Percentiles rank a stretch among this genome's conserved stretches.
Evolutionary conservation across 2,329 filamentous ascomycete genomes (phyloP).

Genomic region (Fusarium sp.): DNA sequence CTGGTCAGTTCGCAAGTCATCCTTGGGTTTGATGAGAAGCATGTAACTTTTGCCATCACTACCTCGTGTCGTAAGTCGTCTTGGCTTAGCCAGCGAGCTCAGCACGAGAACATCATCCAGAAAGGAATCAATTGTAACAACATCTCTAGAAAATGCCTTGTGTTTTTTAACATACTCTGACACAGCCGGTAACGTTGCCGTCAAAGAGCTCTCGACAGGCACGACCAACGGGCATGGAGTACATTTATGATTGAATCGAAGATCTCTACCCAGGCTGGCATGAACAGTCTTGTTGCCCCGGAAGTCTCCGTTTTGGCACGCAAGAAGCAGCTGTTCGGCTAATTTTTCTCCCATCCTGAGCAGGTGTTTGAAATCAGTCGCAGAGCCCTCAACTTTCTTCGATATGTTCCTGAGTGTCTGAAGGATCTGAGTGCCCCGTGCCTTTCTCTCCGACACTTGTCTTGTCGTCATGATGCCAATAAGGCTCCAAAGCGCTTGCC

Average conservation of each 20-base stretch:
- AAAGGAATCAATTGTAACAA: conserved; percentile 84
- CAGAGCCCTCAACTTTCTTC: conserved; percentile 64
- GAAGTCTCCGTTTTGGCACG: conserved; percentile 82
- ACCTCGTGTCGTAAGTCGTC: conserved; percentile 87
- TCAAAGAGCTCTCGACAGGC: conserved; percentile 86
- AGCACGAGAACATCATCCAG: conserved; percentile 90
- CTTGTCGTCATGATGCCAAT: conserved; percentile 87
- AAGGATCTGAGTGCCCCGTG: conserved; percentile 65
- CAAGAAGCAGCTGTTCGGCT: conserved; percentile 81
- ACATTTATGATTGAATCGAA: conserved; percentile 86
- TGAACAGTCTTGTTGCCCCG: conserved; percentile 73
- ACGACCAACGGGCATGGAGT: conserved; percentile 89
- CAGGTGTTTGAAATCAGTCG: conserved; percentile 74
- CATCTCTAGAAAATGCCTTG: conserved; percentile 87
- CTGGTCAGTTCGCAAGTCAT: conserved; percentile 96
- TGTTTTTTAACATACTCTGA: conserved; percentile 81
- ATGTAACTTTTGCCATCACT: conserved; percentile 91
- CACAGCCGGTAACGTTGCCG: conserved; percentile 80
- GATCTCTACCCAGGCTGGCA: conserved; percentile 80
- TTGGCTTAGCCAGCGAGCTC: conserved; percentile 90
- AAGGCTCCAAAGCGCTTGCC: conserved; percentile 91
- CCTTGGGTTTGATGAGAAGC: conserved; percentile 96
- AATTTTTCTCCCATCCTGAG: conserved; percentile 85
- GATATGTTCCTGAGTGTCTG: conserved; percentile 59
- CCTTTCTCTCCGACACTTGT: conserved; percentile 73